Evolutionary conservation across 2,329 filamentous ascomycete genomes (phyloP), one percentile per base, ranked within the genome.

Genomic region (Ceratocystis lukuohia): DNA sequence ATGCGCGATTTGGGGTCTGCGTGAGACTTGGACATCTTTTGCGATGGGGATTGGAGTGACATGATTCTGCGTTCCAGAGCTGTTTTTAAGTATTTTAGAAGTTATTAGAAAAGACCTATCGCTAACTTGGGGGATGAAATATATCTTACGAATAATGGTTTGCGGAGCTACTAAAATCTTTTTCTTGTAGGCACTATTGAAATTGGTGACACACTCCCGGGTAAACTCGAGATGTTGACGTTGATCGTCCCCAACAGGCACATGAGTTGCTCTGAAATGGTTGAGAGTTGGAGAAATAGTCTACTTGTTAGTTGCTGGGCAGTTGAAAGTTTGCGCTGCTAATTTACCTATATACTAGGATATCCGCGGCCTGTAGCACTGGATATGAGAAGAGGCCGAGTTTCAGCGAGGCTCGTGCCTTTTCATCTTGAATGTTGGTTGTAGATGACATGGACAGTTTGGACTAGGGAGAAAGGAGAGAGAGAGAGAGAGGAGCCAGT

Each of bases 191-290:
- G 82, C 76, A 72, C 89, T 80, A 75, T 97, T 96, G 78, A 99
- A 97, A 73, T 88, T 89, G 68, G 84, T 87, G 7, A 88, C 94
- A 69, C 91, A 88, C 73, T 95, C 87, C 64, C 94, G 84, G 0
- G 92, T 86, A 74, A 97, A 96, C 74, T 99, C 94, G 25, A 99
- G 83, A 76, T 99, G 94, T 72, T 99, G 94, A 66, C 80, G 81
- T 76, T 99, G 94, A 74, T 99, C 94, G 70, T 95, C 89, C n/a
- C 94, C 94, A 1, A 99, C 93, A 10, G 94, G 94, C 28, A 99
- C 93, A 76, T 96, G 90, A 0, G 93, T 96, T 69, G 93, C 88
- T 70, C 88, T 88, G 17, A n/a, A 7, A n/a, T 59, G 5, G 17
- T 37, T 30, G 8, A 53, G 20, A 53, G 25, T 28, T 28, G 71